phyloP scores from a whole-genome alignment of 2,329 filamentous ascomycete species.

The Lecanicillium sp. region DNA sequence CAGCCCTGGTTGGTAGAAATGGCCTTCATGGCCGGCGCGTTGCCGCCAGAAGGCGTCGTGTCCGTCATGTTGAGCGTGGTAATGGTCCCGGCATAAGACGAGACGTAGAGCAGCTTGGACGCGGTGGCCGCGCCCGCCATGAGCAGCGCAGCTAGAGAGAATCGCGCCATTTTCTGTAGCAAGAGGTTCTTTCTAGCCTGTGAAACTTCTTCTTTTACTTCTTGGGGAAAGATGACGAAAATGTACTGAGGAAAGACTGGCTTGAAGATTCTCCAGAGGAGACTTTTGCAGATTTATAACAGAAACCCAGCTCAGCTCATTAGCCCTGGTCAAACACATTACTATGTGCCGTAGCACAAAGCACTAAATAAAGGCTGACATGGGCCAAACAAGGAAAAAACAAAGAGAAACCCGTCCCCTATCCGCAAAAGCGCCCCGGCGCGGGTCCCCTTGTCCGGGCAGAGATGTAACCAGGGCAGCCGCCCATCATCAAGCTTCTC shows the following conservation, averaged over 20 bases:
- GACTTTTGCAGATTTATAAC: too few species aligned
- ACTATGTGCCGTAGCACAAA: too few species aligned
- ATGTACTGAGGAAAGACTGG: too few species aligned
- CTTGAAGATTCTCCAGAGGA: too few species aligned
- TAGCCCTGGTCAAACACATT: too few species aligned
- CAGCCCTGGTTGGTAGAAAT: constrained; percentile 39
- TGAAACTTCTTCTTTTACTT: neutral
- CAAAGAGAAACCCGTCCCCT: too few species aligned
- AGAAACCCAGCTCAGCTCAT: too few species aligned
- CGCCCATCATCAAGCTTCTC: neutral
- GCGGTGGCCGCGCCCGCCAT: constrained; percentile 19
- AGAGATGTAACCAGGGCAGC: constrained; percentile 1
- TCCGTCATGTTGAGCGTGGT: constrained; percentile 38
- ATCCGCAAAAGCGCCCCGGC: too few species aligned
- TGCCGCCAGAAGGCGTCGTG: constrained; percentile 12
- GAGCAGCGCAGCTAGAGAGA: constrained; percentile 9
- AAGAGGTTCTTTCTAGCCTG: neutral
- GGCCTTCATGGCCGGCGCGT: constrained; percentile 27
- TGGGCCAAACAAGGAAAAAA: too few species aligned
- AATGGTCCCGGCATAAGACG: constrained; percentile 40
- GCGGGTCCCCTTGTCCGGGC: too few species aligned
- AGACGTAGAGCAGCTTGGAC: constrained; percentile 36
- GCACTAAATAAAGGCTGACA: too few species aligned
- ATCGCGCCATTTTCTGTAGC: constrained; percentile 6
- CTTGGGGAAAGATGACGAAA: neutral